Evolutionary conservation across 441 rosid species (phyloP).

Genomic region (Corymbia citriodora): DNA sequence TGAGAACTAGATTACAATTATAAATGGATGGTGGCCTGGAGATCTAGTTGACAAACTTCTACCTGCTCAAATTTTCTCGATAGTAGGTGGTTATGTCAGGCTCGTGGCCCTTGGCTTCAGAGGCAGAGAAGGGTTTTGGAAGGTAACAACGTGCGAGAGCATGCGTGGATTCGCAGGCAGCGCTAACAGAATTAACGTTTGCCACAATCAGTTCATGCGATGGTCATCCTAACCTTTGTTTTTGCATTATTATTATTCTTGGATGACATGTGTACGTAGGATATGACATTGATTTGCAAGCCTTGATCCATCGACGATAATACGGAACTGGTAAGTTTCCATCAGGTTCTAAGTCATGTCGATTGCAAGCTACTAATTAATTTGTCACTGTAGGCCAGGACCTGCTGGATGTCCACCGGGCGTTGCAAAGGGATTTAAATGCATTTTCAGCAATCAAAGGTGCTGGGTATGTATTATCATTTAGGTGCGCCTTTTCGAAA

Average conservation of each 20-base stretch:
- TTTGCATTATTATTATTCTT: neutral
- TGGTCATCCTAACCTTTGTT: neutral
- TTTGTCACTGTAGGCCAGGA: no score
- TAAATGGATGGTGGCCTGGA: neutral
- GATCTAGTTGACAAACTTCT: neutral
- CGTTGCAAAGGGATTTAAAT: conserved; percentile 57
- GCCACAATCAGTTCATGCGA: neutral
- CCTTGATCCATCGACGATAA: no score
- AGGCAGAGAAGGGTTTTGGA: neutral
- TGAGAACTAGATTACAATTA: neutral
- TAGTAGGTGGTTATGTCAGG: neutral
- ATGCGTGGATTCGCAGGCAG: fast-evolving
- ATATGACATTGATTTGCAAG: neutral
- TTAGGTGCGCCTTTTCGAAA: no score
- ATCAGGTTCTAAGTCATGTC: no score
- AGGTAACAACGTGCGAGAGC: neutral
- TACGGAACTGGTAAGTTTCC: no score
- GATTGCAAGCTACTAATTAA: no score
- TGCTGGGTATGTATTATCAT: conserved; percentile 33
- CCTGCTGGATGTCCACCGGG: conserved; percentile 36
- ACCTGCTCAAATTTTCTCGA: neutral
- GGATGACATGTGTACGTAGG: neutral
- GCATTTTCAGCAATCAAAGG: conserved; percentile 78
- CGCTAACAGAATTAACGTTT: neutral
- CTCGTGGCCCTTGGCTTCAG: neutral